These are phyloP conservation scores for Omphalea diandra DNA, from an alignment of 441 rosid genomes.

Conservation along the genomic window DNA sequence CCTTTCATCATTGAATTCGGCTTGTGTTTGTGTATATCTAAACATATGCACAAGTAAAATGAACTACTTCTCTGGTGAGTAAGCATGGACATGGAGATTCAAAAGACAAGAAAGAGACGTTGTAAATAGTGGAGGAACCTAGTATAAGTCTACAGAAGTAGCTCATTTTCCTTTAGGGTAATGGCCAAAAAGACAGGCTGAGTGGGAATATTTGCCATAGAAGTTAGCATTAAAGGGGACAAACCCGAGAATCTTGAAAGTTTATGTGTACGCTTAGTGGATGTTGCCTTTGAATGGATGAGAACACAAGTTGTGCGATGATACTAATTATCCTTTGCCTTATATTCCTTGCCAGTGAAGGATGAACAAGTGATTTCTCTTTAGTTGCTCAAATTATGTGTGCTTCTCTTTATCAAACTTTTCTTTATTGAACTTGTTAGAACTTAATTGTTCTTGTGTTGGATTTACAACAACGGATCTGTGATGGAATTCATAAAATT, in stretches of 20 bases:
- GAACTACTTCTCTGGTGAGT: not conserved
- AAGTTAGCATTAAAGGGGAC: conserved; percentile 27
- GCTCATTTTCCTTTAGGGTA: conserved; percentile 28
- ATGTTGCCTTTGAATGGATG: conserved; percentile 13
- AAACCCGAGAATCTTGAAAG: conserved; percentile 36
- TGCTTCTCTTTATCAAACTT: not conserved
- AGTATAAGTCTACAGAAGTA: conserved; percentile 21
- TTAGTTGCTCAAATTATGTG: conserved; percentile 15
- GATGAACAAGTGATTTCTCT: conserved; percentile 1
- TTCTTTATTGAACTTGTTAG: conserved; percentile 5
- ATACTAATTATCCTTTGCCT: conserved; percentile 17
- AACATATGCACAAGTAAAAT: not conserved
- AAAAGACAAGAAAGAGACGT: conserved; percentile 15
- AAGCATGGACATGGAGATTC: conserved; percentile 9
- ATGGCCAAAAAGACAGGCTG: conserved; percentile 33
- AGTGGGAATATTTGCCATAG: conserved; percentile 35
- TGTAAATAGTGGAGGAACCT: conserved; percentile 19
- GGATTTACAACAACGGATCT: not conserved
- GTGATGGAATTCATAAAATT: not conserved
- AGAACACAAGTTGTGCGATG: conserved; percentile 3
- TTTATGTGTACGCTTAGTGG: conserved; percentile 17
- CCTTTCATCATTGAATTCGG: conserved; percentile 6
- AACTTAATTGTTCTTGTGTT: not conserved
- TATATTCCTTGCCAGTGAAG: conserved; percentile 14
- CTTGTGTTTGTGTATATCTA: not conserved